Evolutionary conservation across 768 basidiomycete species (phyloP).

Genomic region (Serendipita vermifera): DNA sequence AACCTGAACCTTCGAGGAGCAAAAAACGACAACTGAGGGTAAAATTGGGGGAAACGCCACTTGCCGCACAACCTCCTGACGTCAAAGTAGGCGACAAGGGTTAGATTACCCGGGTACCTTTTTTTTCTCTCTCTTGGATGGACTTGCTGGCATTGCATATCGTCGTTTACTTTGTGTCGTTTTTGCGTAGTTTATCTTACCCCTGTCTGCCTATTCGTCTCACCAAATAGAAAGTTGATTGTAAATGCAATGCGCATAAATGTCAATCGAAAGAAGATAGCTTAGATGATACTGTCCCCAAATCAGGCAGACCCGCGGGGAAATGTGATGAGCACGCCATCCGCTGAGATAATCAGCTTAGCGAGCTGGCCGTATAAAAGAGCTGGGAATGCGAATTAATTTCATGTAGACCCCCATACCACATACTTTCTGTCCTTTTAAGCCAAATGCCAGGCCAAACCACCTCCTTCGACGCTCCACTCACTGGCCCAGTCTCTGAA

Average conservation of each 20-base stretch:
- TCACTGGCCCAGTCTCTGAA: conserved; percentile 43
- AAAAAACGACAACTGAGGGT: conserved; percentile 2
- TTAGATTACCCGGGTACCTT: no score
- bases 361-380: not conserved
- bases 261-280: no score
- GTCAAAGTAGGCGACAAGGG: conserved; percentile 8
- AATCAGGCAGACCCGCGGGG: no score
- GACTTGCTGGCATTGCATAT: no score
- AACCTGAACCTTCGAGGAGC: conserved; percentile 1
- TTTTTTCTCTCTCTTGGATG: no score
- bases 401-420: not conserved
- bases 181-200: no score
- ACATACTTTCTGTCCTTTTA: not conserved
- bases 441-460: conserved; percentile 7
- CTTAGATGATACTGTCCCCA: no score
- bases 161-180: no score
- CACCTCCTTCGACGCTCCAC: conserved; percentile 15
- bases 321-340: conserved; percentile 6
- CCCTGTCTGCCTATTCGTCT: no score
- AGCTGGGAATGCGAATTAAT: not conserved
- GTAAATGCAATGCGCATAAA: no score
- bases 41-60: not conserved
- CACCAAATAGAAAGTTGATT: no score
- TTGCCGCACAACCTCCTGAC: not conserved
- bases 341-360: not conserved